These are phyloP conservation scores for Acorus gramineus DNA, from an alignment of 106 monocot genomes.

Conservation along the genomic window DNA sequence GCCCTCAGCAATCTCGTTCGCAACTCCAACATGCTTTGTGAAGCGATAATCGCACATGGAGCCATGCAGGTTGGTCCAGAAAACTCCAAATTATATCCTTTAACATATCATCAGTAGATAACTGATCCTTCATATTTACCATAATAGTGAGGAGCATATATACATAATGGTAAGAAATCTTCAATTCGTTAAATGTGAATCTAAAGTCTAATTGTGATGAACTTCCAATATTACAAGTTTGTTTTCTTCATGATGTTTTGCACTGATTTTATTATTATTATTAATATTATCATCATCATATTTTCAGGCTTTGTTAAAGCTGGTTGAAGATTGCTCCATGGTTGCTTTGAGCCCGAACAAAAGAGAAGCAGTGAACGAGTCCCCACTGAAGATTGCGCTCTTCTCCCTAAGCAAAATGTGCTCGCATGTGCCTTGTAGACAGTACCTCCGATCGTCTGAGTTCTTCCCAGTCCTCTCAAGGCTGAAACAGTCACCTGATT, in stretches of 20 bases:
- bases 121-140: no score
- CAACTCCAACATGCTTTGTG: slow-evolving; percentile 65
- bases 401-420: slow-evolving; percentile 93
- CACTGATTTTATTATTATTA: background rate
- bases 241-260: background rate
- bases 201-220: background rate
- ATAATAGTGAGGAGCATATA: no score
- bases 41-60: slow-evolving; percentile 64
- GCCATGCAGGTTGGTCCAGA: slow-evolving; percentile 61
- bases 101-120: no score
- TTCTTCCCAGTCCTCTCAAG: slow-evolving; percentile 36
- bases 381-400: slow-evolving; percentile 62
- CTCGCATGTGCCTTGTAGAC: slow-evolving; percentile 64
- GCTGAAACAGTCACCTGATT: slow-evolving; percentile 57
- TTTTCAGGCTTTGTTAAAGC: slow-evolving; percentile 67
- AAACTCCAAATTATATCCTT: no score
- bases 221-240: background rate
- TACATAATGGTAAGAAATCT: no score
- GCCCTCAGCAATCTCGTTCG: slow-evolving; percentile 95
- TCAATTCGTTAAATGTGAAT: no score
- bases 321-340: slow-evolving; percentile 55
- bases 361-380: slow-evolving; percentile 54
- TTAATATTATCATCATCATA: background rate
- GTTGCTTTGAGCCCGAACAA: slow-evolving; percentile 58
- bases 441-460: slow-evolving; percentile 54